A percentile compares a stretch with the other conserved stretches of the same genome.
Evolutionary conservation across 2,329 filamentous ascomycete genomes (phyloP).

Genomic region (Malbranchea zuffiana): DNA sequence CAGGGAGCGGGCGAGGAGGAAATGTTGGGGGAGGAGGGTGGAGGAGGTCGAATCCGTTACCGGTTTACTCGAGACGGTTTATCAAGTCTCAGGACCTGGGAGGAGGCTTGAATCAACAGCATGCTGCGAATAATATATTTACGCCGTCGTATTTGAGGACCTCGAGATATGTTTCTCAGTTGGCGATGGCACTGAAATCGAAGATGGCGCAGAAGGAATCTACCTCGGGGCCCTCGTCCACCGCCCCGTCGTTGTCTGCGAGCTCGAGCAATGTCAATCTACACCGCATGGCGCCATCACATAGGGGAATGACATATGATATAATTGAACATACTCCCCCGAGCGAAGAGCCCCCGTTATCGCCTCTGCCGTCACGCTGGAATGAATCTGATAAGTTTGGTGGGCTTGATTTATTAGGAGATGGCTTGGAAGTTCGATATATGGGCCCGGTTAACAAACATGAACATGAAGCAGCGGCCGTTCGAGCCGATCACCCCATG

Average conservation of each 20-base stretch:
- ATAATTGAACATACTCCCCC: constrained; percentile 63
- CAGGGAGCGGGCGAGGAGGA: constrained; percentile 35
- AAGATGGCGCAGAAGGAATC: constrained; percentile 43
- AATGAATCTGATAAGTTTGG: constrained; percentile 64
- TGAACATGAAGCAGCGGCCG: constrained; percentile 66
- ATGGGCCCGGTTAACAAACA: constrained; percentile 45
- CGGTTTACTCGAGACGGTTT: constrained; percentile 40
- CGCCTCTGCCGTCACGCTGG: constrained; percentile 71
- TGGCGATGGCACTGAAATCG: constrained; percentile 59
- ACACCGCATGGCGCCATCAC: constrained; percentile 49
- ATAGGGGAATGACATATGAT: constrained; percentile 72
- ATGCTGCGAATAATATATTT: constrained; percentile 53
- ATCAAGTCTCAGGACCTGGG: constrained; percentile 23
- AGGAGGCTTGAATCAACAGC: constrained; percentile 17
- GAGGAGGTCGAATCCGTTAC: constrained; percentile 33
- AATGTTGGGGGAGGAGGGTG: constrained; percentile 34
- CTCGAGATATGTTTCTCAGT: constrained; percentile 64
- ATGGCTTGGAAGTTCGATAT: constrained; percentile 62
- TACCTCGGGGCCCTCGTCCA: constrained; percentile 38
- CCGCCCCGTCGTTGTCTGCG: constrained; percentile 35
- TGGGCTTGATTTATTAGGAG: constrained; percentile 61
- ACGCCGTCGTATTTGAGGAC: constrained; percentile 71
- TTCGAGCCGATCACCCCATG: constrained; percentile 77
- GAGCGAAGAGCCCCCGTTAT: constrained; percentile 50
- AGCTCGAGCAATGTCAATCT: constrained; percentile 49